Conservation (phyloP, 2,329 filamentous ascomycete genomes). For the Ophiognomonia clavigignenti-juglandacearum region DNA sequence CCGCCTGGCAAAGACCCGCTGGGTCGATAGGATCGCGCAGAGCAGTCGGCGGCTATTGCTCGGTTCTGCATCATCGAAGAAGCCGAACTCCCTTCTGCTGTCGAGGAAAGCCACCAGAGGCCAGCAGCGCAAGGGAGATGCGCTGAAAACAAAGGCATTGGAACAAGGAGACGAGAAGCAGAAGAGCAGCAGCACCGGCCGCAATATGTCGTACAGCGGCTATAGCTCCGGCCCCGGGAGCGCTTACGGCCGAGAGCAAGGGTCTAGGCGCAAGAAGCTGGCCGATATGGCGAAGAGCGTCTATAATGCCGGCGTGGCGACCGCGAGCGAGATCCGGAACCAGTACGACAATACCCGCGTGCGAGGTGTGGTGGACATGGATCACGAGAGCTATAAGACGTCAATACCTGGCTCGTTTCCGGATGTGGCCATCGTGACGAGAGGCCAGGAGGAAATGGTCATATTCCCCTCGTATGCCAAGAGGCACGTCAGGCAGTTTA, state of each 20-base stretch:
- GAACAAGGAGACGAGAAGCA: constrained; percentile 16
- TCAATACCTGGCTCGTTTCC: constrained; percentile 75
- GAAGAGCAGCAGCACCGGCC: constrained; percentile 7
- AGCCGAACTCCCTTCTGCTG: constrained; percentile 26
- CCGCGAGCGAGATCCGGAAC: constrained; percentile 55
- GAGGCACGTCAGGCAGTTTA: constrained; percentile 62
- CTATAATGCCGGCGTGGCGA: constrained; percentile 51
- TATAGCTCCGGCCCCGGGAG: constrained; percentile 27
- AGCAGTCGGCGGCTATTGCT: constrained; percentile 43
- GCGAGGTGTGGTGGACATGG: constrained; percentile 27
- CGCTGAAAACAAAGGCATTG: constrained; percentile 4
- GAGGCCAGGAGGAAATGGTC: constrained; percentile 86
- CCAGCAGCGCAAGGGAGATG: constrained; percentile 5
- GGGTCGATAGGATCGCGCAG: constrained; percentile 36
- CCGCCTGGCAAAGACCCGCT: constrained; percentile 41
- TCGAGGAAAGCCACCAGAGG: constrained; percentile 21
- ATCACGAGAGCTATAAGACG: constrained; percentile 29
- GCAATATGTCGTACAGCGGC: constrained; percentile 19
- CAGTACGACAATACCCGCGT: constrained; percentile 52
- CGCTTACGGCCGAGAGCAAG: constrained; percentile 48
- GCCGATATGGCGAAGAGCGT: constrained; percentile 57
- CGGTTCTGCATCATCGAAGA: constrained; percentile 26
- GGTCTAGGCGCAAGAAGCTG: constrained; percentile 72
- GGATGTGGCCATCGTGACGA: constrained; percentile 73
- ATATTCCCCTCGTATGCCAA: constrained; percentile 93